A percentile compares a stretch with the other conserved stretches of the same genome.
Conservation (phyloP, 192 early-diverging fungal species). For the Linnemannia hyalina region DNA sequence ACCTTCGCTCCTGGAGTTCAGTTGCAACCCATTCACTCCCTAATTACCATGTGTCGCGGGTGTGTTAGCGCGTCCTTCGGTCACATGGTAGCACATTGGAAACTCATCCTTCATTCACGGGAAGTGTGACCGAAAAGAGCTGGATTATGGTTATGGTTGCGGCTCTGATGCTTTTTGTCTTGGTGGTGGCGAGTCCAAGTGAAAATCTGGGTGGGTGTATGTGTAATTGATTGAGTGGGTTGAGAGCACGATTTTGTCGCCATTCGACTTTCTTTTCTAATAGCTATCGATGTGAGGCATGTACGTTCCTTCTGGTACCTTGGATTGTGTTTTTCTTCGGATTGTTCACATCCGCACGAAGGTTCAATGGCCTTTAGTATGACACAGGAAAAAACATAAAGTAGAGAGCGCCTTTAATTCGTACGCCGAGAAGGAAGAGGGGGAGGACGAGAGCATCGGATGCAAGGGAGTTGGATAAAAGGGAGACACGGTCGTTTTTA, state of each 20-base stretch:
- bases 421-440: not conserved
- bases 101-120: not conserved
- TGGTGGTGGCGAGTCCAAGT: not conserved
- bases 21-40: not conserved
- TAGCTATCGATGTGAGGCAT: not conserved
- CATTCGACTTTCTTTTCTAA: not conserved
- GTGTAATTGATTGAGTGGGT: not conserved
- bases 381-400: not conserved
- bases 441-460: not conserved
- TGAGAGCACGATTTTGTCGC: not conserved
- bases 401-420: not conserved
- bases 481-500: not conserved
- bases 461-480: not conserved
- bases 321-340: not conserved
- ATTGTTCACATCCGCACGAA: not conserved
- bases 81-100: conserved; percentile 1
- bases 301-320: not conserved
- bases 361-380: not conserved
- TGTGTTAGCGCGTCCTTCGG: not conserved
- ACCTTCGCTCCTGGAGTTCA: not conserved
- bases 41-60: not conserved
- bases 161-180: not conserved
- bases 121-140: not conserved
- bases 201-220: not conserved
- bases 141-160: conserved; percentile 3